Evolutionary conservation across 371 early-diverging fungal species (phyloP).

Genomic region (Pancytospora philotis): DNA sequence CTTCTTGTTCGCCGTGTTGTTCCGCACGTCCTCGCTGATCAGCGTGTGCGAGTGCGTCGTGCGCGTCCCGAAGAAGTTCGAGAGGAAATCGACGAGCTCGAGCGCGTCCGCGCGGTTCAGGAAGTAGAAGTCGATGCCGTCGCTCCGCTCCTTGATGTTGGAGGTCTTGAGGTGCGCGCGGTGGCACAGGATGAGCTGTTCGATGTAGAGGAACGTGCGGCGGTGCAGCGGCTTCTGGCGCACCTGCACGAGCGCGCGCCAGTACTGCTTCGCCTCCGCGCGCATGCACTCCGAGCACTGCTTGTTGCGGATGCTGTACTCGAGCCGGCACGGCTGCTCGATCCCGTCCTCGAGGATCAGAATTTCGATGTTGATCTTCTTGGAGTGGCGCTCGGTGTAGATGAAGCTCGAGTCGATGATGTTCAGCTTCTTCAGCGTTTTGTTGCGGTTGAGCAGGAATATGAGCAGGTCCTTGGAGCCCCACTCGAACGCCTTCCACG

Average conservation of each 20-base stretch:
- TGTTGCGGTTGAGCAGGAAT: constrained; percentile 72
- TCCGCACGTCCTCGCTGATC: constrained; percentile 86
- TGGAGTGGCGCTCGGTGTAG: constrained; percentile 93
- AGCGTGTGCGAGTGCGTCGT: constrained; percentile 81
- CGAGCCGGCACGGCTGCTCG: constrained; percentile 77
- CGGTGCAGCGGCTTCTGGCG: constrained; percentile 83
- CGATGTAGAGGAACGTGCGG: constrained; percentile 88
- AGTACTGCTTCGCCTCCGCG: constrained; percentile 90
- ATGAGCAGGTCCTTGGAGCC: constrained; percentile 84
- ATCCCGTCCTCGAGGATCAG: constrained; percentile 28
- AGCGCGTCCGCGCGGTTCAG: constrained; percentile 75
- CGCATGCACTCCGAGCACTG: constrained; percentile 93
- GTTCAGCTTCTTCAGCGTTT: constrained; percentile 66
- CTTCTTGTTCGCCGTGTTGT: constrained; percentile 79
- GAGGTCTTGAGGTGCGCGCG: constrained; percentile 79
- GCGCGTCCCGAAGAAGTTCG: constrained; percentile 67
- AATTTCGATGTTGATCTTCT: constrained; percentile 81
- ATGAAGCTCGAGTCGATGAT: constrained; percentile 90
- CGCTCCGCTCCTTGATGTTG: constrained; percentile 87
- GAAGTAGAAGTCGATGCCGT: constrained; percentile 96
- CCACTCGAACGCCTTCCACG: constrained; percentile 75
- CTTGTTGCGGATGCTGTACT: constrained; percentile 75
- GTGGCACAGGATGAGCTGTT: constrained; percentile 92
- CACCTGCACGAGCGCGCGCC: constrained; percentile 94
- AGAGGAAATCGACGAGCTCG: constrained; percentile 85